Base-by-base conservation (phyloP, 2,329 filamentous ascomycete genomes). In the Phoma sp. region DNA sequence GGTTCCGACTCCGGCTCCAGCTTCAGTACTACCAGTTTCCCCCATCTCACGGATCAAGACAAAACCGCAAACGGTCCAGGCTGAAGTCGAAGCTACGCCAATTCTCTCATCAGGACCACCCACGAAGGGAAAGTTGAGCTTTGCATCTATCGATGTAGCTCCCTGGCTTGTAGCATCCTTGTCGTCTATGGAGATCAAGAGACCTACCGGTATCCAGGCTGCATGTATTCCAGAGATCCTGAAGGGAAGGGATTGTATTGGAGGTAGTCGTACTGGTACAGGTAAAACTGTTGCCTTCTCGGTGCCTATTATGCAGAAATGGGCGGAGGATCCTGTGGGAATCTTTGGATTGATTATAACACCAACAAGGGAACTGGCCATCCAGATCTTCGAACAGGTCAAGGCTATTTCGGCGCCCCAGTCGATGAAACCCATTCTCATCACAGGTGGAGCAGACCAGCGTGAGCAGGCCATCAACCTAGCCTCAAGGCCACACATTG, bases 261-360 rank as follows among this genome's bases (percentile, higher is more conserved):
- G 95, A 70, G 93, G 93, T 30, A 96, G 91, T 70, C 84, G 92
- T 59, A 99, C 95, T 0, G 95, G 95, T 80, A 97, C 93, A 11
- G 95, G 95, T 77, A 99, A 99, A 80, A 99, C 95, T 3, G 88
- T 98, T 36, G 93, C 95, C 1, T 99, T 99, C 75, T 91, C 93
- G 1, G 92, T 93, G 9, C 95, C 95, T 0, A 96, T 99, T 56
- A 79, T 99, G 59, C 93, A 98, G 73, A 89, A 89, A 75, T 98
- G 93, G 92, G 87, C 93, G 2, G 85, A 92, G 69, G 93, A 99
- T 77, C 95, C 95, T 1, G 88, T 89, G 54, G 95, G 92, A 36
- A 93, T 98, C 65, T 99, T 91, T 74, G 93, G 87, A 2, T 80
- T 99, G 5, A 85, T 99, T 12, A 78, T 99, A 68, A 99, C 95